Evolutionary conservation across 352 stramenopile genomes (phyloP).

Genomic region (Phytophthora quininea): DNA sequence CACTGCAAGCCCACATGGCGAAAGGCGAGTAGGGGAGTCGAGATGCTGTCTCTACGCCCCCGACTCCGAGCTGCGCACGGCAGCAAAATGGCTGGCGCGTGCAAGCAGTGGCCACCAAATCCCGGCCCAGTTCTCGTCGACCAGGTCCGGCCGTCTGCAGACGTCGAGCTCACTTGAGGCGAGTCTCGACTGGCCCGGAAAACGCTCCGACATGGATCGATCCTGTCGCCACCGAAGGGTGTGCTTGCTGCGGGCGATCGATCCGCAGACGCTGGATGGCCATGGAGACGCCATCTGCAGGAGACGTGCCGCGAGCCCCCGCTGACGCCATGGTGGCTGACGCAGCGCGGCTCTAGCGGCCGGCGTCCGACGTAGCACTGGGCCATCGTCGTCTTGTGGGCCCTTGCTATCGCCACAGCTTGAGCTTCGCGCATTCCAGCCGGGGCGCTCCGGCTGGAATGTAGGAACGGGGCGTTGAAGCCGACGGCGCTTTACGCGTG

Average conservation of each 20-base stretch:
- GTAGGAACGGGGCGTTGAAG: slow-evolving; percentile 1
- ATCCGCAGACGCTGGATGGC: too few species aligned
- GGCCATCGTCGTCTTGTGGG: slow-evolving; percentile 27
- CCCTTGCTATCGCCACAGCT: not conserved
- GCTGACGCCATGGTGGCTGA: not conserved
- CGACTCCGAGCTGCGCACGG: too few species aligned
- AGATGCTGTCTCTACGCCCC: not conserved
- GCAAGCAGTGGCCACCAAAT: not conserved
- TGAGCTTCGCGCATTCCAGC: not conserved
- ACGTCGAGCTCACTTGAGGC: not conserved
- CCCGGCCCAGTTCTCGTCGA: not conserved
- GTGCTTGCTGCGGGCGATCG: too few species aligned
- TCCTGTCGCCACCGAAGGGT: too few species aligned
- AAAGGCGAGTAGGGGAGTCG: slow-evolving; percentile 15
- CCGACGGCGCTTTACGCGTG: slow-evolving; percentile 5
- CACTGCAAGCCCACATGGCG: slow-evolving; percentile 13
- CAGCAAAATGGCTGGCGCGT: not conserved
- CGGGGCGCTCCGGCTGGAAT: slow-evolving; percentile 13
- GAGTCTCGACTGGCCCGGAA: not conserved
- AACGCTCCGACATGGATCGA: too few species aligned
- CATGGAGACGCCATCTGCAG: not conserved
- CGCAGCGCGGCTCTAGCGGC: not conserved
- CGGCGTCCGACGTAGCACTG: slow-evolving; percentile 4
- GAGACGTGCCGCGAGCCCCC: not conserved
- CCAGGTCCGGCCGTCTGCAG: not conserved